These are phyloP conservation scores for Hypoxylon lenormandii DNA, from an alignment of 495 filamentous ascomycete species.

Conservation along the genomic window DNA sequence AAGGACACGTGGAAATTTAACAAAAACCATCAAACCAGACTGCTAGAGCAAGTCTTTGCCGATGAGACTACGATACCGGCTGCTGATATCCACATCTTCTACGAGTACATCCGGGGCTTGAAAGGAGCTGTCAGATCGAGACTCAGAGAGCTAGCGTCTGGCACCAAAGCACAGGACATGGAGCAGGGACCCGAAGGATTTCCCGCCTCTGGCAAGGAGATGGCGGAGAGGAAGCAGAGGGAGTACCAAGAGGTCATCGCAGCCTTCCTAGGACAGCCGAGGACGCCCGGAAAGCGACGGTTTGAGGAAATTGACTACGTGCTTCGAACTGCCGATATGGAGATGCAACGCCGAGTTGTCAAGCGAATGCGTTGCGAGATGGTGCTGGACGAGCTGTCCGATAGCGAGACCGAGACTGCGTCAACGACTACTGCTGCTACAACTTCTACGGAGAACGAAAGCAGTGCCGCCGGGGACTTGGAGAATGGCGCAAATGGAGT, in stretches of 20 bases:
- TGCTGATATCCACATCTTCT: slow-evolving; percentile 71
- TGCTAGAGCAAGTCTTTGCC: slow-evolving; percentile 84
- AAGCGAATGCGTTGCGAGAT: slow-evolving; percentile 65
- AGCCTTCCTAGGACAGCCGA: slow-evolving; percentile 53
- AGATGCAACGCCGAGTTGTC: slow-evolving; percentile 60
- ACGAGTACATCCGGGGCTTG: slow-evolving; percentile 77
- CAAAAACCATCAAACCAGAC: slow-evolving; percentile 83
- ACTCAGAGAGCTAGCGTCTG: slow-evolving; percentile 70
- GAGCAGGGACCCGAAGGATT: slow-evolving; percentile 59
- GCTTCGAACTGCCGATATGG: slow-evolving; percentile 57
- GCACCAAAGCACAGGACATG: slow-evolving; percentile 64
- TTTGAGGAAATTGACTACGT: slow-evolving; percentile 64
- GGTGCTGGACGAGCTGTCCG: slow-evolving; percentile 60
- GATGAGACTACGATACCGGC: slow-evolving; percentile 71
- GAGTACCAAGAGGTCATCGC: slow-evolving; percentile 69
- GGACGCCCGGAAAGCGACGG: slow-evolving; percentile 49
- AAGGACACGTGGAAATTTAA: slow-evolving; percentile 88
- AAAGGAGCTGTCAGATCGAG: slow-evolving; percentile 73
- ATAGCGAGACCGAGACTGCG: slow-evolving; percentile 52
- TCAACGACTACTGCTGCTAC: slow-evolving; percentile 46
- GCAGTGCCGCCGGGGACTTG: slow-evolving; percentile 9
- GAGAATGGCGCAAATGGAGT: slow-evolving; percentile 33
- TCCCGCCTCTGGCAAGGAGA: slow-evolving; percentile 56
- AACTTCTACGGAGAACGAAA: slow-evolving; percentile 45
- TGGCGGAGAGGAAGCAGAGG: slow-evolving; percentile 57